Evolutionary conservation across 2,329 filamentous ascomycete genomes (phyloP), one percentile per base, ranked within the genome.

Genomic region (Cadophora malorum): DNA sequence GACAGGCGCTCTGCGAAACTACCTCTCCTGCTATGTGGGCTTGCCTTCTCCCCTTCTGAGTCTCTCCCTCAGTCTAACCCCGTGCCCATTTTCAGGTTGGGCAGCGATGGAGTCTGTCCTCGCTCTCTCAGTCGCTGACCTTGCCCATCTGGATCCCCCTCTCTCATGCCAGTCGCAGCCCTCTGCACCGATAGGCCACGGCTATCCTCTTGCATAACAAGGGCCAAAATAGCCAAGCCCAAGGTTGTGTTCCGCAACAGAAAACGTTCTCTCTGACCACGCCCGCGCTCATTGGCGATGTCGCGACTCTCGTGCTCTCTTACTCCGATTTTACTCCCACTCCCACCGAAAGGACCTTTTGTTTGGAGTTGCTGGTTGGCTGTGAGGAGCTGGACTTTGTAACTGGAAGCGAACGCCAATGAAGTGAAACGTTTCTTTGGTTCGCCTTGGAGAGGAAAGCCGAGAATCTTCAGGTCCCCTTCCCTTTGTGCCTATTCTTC

Each of bases 81-180:
- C 55, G 55, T 59, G 53, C 53, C 55, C 55, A 23, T 41, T 10
- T 25, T 59, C 55, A 59, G 55, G 55, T 59, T 59, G 55, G 55
- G 55, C 55, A 59, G 55, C 55, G n/a, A 59, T 59, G 55, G 55
- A 59, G 33, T 41, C 33, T 23, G n/a, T 4, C 55, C 55, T 59
- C 55, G 55, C 55, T 41, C 33, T 59, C 33, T 59, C 33, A 59
- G 55, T 59, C 55, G 55, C 55, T 59, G 55, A 59, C 55, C 55
- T 59, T 33, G 55, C 33, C 55, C 33, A n/a, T 56, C 53, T 38
- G 28, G 19, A 56, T 56, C 50, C 50, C 21, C 50, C 25, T 28
- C 50, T 31, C 50, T 19, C 50, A 56, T 56, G 53, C 53, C 31
- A 56, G 53, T 38, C 53, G 53, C 33, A 35, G 53, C 53, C 31